These are phyloP conservation scores for Hypomontagnella monticulosa DNA, from an alignment of 495 filamentous ascomycete genomes.

Conservation along the genomic window DNA sequence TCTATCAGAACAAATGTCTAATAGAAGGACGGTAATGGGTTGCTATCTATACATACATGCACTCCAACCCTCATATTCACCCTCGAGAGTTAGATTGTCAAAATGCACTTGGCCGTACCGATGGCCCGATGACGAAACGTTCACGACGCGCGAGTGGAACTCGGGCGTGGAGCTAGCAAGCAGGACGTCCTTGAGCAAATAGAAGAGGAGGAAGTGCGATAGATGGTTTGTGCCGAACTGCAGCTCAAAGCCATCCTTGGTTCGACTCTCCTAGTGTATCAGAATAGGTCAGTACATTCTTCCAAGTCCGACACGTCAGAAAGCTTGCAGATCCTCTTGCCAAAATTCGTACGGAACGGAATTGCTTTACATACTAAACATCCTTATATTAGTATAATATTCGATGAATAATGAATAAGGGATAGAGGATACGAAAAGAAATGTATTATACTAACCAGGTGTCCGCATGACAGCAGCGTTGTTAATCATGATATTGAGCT, in stretches of 20 bases:
- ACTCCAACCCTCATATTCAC: constrained; percentile 34
- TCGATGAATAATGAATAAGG: too few species aligned
- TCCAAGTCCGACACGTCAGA: too few species aligned
- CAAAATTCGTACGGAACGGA: too few species aligned
- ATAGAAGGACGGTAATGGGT: constrained; percentile 7
- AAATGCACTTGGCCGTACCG: constrained; percentile 48
- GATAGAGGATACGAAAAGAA: too few species aligned
- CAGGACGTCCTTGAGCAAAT: constrained; percentile 56
- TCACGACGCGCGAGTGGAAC: constrained; percentile 48
- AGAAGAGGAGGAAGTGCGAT: constrained; percentile 63
- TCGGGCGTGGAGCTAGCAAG: constrained; percentile 47
- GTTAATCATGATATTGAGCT: constrained; percentile 47
- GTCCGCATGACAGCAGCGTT: constrained; percentile 55
- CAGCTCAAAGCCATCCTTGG: constrained; percentile 58
- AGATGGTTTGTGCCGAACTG: constrained; percentile 64
- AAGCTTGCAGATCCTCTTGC: too few species aligned
- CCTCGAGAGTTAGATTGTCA: constrained; percentile 57
- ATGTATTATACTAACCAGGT: constrained; percentile 21
- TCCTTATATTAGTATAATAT: too few species aligned
- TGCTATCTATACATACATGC: constrained; percentile 40
- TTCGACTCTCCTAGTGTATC: constrained; percentile 39
- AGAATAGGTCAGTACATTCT: too few species aligned
- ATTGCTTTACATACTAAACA: too few species aligned
- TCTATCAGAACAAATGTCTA: background rate
- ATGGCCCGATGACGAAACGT: constrained; percentile 52